These are phyloP conservation scores for Puccinia hordei DNA, from an alignment of 1,284 basidiomycete genomes.

Conservation along the genomic window DNA sequence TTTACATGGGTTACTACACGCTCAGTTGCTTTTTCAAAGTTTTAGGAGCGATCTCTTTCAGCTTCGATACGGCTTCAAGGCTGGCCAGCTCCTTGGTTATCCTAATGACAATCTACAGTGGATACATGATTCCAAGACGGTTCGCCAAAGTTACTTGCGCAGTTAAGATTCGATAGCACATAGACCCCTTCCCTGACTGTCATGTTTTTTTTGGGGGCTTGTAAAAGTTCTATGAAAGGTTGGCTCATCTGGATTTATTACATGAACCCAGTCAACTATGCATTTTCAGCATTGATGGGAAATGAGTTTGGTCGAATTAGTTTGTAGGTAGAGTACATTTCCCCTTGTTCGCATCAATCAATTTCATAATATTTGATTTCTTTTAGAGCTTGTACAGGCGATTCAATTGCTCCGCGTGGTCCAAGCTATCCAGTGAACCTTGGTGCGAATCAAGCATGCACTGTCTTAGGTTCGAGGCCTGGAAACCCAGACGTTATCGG, in stretches of 20 bases:
- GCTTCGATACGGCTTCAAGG: constrained; percentile 62
- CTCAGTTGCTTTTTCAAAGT: constrained; percentile 62
- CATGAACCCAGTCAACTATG: constrained; percentile 68
- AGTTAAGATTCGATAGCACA: no score
- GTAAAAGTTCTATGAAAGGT: constrained; percentile 9
- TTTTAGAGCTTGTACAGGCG: constrained; percentile 25
- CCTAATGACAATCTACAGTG: constrained; percentile 61
- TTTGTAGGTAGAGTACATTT: no score
- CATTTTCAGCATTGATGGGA: constrained; percentile 76
- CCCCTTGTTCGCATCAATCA: no score
- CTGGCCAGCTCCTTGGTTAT: constrained; percentile 63
- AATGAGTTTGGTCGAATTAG: constrained; percentile 78
- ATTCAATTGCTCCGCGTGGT: constrained; percentile 59
- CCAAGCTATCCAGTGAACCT: constrained; percentile 59
- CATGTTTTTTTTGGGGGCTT: neutral
- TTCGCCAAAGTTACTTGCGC: neutral
- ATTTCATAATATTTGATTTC: no score
- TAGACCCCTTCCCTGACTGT: no score
- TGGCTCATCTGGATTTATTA: constrained; percentile 63
- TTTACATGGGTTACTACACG: constrained; percentile 52
- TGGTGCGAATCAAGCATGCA: constrained; percentile 61
- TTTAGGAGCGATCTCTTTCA: constrained; percentile 59
- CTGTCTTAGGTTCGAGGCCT: constrained; percentile 58
- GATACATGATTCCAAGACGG: constrained; percentile 60
- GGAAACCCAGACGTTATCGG: constrained; percentile 59